A percentile compares a stretch with the other conserved stretches of the same genome.
Evolutionary conservation across 1,284 basidiomycete genomes (phyloP).

Genomic region (Pisolithus thermaeus): DNA sequence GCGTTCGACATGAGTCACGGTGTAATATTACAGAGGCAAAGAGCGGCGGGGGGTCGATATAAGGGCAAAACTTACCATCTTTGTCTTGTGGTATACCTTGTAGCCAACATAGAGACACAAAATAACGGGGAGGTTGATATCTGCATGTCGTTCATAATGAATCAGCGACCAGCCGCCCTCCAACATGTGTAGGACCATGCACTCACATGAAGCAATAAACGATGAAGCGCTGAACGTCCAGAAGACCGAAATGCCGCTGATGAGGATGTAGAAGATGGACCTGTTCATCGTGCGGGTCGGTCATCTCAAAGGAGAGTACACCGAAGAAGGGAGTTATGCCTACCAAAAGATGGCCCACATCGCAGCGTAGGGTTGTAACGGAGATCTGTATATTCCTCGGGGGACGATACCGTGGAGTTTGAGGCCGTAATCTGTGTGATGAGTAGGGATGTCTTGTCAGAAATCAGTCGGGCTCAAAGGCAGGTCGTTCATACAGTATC

Average conservation of each 20-base stretch:
- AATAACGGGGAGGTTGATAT: slow-evolving; percentile 22
- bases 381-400: slow-evolving; percentile 19
- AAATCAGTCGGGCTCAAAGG: not conserved
- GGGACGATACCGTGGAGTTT: slow-evolving; percentile 50
- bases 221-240: slow-evolving; percentile 35
- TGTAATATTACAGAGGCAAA: not conserved
- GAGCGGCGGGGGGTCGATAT: not conserved
- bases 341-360: slow-evolving; percentile 28
- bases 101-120: slow-evolving; percentile 20
- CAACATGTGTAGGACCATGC: slow-evolving; percentile 16
- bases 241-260: slow-evolving; percentile 41
- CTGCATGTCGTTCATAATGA: slow-evolving; percentile 8
- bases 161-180: not conserved
- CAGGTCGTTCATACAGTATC: slow-evolving; percentile 34
- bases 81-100: slow-evolving; percentile 52
- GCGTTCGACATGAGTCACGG: not conserved
- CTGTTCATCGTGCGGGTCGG: slow-evolving; percentile 20
- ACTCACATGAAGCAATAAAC: slow-evolving; percentile 37
- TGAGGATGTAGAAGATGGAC: slow-evolving; percentile 36
- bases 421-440: slow-evolving; percentile 43
- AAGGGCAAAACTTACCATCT: slow-evolving; percentile 24
- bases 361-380: slow-evolving; percentile 24
- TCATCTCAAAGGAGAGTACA: not conserved
- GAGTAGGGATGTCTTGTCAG: slow-evolving; percentile 16
- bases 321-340: not conserved